Conservation (phyloP, 352 stramenopile genomes). For the Phytophthora foliorum region DNA sequence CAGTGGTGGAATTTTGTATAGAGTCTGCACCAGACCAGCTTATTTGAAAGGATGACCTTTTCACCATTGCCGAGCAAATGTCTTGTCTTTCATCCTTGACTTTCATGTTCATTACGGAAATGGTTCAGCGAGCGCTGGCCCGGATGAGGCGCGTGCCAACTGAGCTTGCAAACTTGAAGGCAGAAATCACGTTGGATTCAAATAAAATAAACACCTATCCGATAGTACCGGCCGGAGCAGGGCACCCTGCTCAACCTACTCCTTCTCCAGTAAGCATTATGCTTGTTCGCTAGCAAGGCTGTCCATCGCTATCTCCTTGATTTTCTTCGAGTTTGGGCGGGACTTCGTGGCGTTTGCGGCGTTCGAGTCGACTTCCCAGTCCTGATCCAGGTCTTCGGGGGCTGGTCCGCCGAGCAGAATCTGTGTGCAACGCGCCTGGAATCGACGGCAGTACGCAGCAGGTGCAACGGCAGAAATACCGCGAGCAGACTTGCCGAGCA, state of each 20-base stretch:
- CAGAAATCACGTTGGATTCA: slow-evolving; percentile 28
- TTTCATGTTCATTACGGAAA: slow-evolving; percentile 18
- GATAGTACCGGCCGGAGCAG: slow-evolving; percentile 20
- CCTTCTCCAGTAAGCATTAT: slow-evolving; percentile 25
- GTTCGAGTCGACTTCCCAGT: slow-evolving; percentile 35
- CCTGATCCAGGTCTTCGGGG: slow-evolving; percentile 41
- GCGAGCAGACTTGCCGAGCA: slow-evolving; percentile 69
- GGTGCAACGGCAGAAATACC: slow-evolving; percentile 77
- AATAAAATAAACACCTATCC: slow-evolving; percentile 40
- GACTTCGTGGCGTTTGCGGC: slow-evolving; percentile 13
- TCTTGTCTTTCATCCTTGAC: neutral
- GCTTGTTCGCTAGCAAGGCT: slow-evolving; percentile 30
- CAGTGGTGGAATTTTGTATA: slow-evolving; percentile 31
- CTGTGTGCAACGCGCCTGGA: slow-evolving; percentile 65
- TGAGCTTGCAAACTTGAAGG: slow-evolving; percentile 10
- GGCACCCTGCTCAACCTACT: slow-evolving; percentile 8
- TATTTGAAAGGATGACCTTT: slow-evolving; percentile 26
- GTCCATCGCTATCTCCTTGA: slow-evolving; percentile 32
- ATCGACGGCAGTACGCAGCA: slow-evolving; percentile 72
- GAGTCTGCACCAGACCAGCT: slow-evolving; percentile 26
- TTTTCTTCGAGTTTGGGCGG: slow-evolving; percentile 34
- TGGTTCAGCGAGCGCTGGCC: neutral
- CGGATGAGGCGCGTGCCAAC: slow-evolving; percentile 10
- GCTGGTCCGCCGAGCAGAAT: slow-evolving; percentile 49
- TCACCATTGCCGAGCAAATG: slow-evolving; percentile 3